Evolutionary conservation across 371 early-diverging fungal genomes (phyloP).

Genomic region (Rhizopus delemar): DNA sequence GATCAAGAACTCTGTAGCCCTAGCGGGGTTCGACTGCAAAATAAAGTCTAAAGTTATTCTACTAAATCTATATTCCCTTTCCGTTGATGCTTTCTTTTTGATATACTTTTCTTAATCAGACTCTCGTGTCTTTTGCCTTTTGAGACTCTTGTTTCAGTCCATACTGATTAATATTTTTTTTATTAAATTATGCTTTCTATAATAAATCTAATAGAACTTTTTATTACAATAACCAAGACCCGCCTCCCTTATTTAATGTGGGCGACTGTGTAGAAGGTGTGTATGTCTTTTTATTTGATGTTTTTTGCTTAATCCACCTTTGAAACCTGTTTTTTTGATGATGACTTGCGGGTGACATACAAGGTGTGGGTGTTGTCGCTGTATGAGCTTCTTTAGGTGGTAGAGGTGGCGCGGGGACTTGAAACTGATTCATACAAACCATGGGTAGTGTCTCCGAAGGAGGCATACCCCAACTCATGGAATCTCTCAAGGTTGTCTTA

Average conservation of each 20-base stretch:
- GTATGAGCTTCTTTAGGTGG: slow-evolving; percentile 12
- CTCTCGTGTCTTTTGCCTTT: no score
- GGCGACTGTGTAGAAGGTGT: slow-evolving; percentile 17
- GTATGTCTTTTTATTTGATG: neutral
- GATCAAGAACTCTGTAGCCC: no score
- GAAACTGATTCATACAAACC: neutral
- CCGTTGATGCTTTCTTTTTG: no score
- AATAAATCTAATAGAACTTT: no score
- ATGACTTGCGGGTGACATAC: slow-evolving; percentile 1
- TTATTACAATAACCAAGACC: slow-evolving; percentile 4
- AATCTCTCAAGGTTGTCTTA: slow-evolving; percentile 10
- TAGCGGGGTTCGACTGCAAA: no score
- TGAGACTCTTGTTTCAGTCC: no score
- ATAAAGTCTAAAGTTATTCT: no score
- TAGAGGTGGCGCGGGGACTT: slow-evolving; percentile 7
- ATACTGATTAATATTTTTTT: no score
- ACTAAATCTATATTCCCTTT: no score
- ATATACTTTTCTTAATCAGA: no score
- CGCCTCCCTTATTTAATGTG: slow-evolving; percentile 11
- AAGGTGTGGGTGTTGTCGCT: slow-evolving; percentile 16
- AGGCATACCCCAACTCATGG: slow-evolving; percentile 4
- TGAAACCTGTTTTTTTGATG: slow-evolving; percentile 10
- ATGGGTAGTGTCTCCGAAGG: neutral
- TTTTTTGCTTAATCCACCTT: slow-evolving; percentile 22
- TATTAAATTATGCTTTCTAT: no score